phyloP scores from a whole-genome alignment of 2,329 filamentous ascomycete genomes.

The Xylaria sp. region DNA sequence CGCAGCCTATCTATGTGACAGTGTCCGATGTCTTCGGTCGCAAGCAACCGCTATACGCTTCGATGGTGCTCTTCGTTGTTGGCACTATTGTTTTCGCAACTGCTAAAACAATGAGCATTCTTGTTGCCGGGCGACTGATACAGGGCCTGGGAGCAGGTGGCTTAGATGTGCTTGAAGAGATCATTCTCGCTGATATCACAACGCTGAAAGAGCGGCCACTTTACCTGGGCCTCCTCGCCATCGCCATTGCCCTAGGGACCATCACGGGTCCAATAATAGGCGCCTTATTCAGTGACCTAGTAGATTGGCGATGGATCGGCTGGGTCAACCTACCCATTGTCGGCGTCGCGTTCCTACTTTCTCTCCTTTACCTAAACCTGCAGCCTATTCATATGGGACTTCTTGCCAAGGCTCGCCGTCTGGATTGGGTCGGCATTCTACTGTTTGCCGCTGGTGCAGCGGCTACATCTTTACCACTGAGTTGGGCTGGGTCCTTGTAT shows the following conservation, averaged over 20 bases:
- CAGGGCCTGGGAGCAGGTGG: slow-evolving; percentile 39
- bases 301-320: slow-evolving; percentile 71
- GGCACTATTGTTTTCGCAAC: slow-evolving; percentile 47
- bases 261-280: not conserved
- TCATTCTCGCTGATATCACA: slow-evolving; percentile 29
- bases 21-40: slow-evolving; percentile 48
- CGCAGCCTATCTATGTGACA: slow-evolving; percentile 41
- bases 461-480: slow-evolving; percentile 22
- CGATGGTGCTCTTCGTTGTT: slow-evolving; percentile 51
- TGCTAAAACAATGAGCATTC: slow-evolving; percentile 39
- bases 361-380: slow-evolving; percentile 66
- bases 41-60: slow-evolving; percentile 44
- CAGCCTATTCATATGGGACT: slow-evolving; percentile 58
- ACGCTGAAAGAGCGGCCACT: slow-evolving; percentile 23
- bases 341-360: slow-evolving; percentile 58
- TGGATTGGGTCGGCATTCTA: slow-evolving; percentile 72
- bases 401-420: slow-evolving; percentile 59
- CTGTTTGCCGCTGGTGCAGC: slow-evolving; percentile 72
- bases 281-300: not conserved
- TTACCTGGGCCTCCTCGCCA: slow-evolving; percentile 1
- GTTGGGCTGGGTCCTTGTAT: slow-evolving; percentile 70
- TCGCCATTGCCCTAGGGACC: not conserved
- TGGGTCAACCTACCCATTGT: slow-evolving; percentile 72
- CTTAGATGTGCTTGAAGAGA: slow-evolving; percentile 22
- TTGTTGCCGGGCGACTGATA: slow-evolving; percentile 51